A percentile compares a stretch with the other conserved stretches of the same genome.
phyloP scores from a whole-genome alignment of 169 alveolate species.

The Eimeria necatrix region DNA sequence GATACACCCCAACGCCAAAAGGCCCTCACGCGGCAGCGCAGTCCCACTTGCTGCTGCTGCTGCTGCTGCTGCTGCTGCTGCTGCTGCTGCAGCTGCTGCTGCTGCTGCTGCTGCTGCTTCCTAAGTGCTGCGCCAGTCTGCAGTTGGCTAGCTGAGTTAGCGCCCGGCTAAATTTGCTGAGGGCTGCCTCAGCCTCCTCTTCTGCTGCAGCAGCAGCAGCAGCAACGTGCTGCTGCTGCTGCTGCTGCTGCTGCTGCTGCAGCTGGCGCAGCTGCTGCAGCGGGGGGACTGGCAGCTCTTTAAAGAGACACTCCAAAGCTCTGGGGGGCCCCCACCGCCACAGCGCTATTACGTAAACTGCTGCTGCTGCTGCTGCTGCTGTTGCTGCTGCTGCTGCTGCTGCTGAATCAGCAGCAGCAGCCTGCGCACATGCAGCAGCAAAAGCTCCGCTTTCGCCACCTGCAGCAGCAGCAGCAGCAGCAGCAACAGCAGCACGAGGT shows the following conservation, averaged over 20 bases:
- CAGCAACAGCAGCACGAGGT: not conserved
- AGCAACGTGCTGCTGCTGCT: not conserved
- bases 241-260: slow-evolving; percentile 14
- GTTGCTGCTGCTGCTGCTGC: not conserved
- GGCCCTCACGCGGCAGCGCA: not conserved
- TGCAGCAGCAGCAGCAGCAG: slow-evolving; percentile 28
- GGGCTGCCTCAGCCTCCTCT: not conserved
- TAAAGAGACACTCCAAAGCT: not conserved
- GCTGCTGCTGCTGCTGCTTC: slow-evolving; percentile 14
- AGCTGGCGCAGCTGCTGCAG: not conserved
- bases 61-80: slow-evolving; percentile 9
- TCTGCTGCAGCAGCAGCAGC: slow-evolving; percentile 1
- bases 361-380: not conserved
- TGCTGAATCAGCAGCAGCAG: not conserved
- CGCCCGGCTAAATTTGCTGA: not conserved
- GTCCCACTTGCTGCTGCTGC: not conserved
- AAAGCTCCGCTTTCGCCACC: too few relatives aligned
- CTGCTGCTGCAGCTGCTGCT: not conserved
- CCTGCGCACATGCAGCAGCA: not conserved
- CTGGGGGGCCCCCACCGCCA: slow-evolving; percentile 2
- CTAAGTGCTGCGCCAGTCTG: not conserved
- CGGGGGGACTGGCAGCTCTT: not conserved
- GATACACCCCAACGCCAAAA: not conserved
- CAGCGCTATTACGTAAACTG: not conserved
- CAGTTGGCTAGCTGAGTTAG: not conserved